Evolutionary conservation across 2,329 filamentous ascomycete genomes (phyloP), one percentile per base, ranked within the genome.

Genomic region (Cladophialophora psammophila): DNA sequence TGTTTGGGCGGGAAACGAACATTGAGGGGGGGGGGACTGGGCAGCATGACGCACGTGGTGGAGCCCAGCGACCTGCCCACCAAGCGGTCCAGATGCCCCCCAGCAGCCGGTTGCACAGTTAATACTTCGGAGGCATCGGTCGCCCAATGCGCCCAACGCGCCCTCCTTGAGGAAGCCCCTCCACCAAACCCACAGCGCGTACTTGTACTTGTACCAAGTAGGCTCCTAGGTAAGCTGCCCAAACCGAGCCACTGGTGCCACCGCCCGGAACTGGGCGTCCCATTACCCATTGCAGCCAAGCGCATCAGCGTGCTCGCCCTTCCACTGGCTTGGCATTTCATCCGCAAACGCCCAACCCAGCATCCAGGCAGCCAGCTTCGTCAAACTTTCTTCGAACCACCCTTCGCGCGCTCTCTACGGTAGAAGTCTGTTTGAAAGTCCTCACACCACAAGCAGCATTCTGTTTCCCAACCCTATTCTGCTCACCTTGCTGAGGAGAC

Each of bases 361-460:
- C 26, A 26, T 26, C 26, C 26, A 26, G n/a, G 36, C 45, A 50
- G 45, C 20, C 45, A 26, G 13, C n/a, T 2, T 20, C 18, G 45
- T 12, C 26, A 64, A 67, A 67, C 67, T 67, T 59, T 65, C 54
- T 67, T 67, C 59, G 62, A 65, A 67, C 60, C 50, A 60, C 56
- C 13, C 34, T 26, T 36, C 36, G 56, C 42, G 31, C 13, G 55
- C 6, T 18, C 18, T 20, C 32, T 63, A 18, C n/a, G 10, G n/a
- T 10, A 50, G 45, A 26, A 50, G 18, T 50, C 45, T 26, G 45
- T 50, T 50, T 50, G 45, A 50, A 35, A 48, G 15, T 36, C 40
- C 31, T 50, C 31, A 35, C 34, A 53, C 59, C 59, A 61, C 59
- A 42, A 18, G 50, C 40, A 20, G 18, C 32, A 48, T 48, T 48